phyloP scores from a whole-genome alignment of 2,329 filamentous ascomycete species.

The Microsporum ferrugineum region DNA sequence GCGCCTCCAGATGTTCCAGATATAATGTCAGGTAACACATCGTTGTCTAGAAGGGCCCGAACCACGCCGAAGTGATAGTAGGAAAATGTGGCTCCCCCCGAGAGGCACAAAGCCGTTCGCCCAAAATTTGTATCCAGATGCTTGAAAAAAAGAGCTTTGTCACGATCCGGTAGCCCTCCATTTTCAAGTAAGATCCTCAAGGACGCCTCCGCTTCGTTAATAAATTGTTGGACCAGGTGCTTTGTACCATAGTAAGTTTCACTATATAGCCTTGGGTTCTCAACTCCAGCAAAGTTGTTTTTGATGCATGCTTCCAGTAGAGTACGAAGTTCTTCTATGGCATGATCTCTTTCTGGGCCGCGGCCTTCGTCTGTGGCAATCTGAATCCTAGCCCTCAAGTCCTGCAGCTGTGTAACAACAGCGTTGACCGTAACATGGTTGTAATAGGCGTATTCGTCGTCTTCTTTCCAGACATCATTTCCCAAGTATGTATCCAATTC shows the following conservation, averaged over 20 bases:
- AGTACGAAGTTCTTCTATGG: slow-evolving; percentile 61
- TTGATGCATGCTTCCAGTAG: slow-evolving; percentile 86
- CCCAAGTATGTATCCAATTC: slow-evolving; percentile 70
- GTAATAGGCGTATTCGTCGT: slow-evolving; percentile 61
- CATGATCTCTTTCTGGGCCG: slow-evolving; percentile 21
- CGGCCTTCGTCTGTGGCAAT: slow-evolving; percentile 16
- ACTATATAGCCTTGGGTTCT: slow-evolving; percentile 88
- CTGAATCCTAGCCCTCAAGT: slow-evolving; percentile 31
- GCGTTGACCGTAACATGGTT: slow-evolving; percentile 71
- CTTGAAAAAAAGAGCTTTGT: slow-evolving; percentile 75
- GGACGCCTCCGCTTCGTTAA: slow-evolving; percentile 55
- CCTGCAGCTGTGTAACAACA: slow-evolving; percentile 62
- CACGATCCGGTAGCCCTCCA: slow-evolving; percentile 54
- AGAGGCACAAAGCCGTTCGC: slow-evolving; percentile 82
- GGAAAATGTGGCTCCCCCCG: slow-evolving; percentile 85
- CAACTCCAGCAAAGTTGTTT: slow-evolving; percentile 92
- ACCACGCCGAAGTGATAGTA: slow-evolving; percentile 95
- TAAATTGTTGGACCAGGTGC: slow-evolving; percentile 75
- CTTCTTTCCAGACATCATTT: slow-evolving; percentile 45
- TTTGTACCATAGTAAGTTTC: slow-evolving; percentile 99
- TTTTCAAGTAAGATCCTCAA: slow-evolving; percentile 59
- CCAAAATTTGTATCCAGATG: slow-evolving; percentile 84
- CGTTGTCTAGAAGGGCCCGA: slow-evolving; percentile 75
- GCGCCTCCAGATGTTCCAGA: slow-evolving; percentile 94
- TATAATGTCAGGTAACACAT: slow-evolving; percentile 81